Evolutionary conservation across 2,329 filamentous ascomycete genomes (phyloP).

Genomic region (Eurotiales sp.): DNA sequence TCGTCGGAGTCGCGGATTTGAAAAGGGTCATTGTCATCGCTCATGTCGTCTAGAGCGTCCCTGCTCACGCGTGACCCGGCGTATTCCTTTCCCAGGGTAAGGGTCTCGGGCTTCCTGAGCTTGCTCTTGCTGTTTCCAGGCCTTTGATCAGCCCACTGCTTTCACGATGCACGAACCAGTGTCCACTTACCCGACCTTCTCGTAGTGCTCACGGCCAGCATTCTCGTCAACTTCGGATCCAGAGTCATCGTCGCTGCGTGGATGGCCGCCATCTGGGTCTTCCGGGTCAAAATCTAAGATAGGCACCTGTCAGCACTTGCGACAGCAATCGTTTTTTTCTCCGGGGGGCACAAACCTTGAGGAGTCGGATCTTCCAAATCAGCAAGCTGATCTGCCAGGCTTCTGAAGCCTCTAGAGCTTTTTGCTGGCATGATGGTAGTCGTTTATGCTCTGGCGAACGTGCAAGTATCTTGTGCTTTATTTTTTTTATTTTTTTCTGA

Average conservation of each 20-base stretch:
- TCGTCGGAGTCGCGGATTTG: constrained; percentile 31
- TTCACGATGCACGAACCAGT: not conserved
- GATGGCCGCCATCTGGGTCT: constrained; percentile 55
- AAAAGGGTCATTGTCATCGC: constrained; percentile 49
- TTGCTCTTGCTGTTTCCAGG: constrained; percentile 65
- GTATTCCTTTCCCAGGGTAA: constrained; percentile 74
- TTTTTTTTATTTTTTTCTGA: not conserved
- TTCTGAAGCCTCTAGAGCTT: constrained; percentile 37
- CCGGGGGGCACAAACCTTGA: constrained; percentile 51
- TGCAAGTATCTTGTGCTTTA: not conserved
- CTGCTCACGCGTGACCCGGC: constrained; percentile 72
- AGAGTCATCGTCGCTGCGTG: constrained; percentile 53
- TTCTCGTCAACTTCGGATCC: constrained; percentile 46
- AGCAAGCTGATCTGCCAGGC: constrained; percentile 58
- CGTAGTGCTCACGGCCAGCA: constrained; percentile 80
- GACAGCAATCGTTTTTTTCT: not conserved
- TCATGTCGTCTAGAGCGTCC: constrained; percentile 56
- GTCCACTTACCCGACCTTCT: constrained; percentile 61
- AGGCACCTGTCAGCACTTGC: constrained; percentile 4
- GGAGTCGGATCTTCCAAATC: constrained; percentile 59
- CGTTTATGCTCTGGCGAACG: too few species aligned
- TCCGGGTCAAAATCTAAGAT: constrained; percentile 79
- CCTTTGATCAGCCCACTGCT: constrained; percentile 57
- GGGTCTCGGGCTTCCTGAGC: constrained; percentile 67
- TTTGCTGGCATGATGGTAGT: constrained; percentile 40